phyloP scores from a whole-genome alignment of 495 filamentous ascomycete genomes.

The Immersiella caudata region DNA sequence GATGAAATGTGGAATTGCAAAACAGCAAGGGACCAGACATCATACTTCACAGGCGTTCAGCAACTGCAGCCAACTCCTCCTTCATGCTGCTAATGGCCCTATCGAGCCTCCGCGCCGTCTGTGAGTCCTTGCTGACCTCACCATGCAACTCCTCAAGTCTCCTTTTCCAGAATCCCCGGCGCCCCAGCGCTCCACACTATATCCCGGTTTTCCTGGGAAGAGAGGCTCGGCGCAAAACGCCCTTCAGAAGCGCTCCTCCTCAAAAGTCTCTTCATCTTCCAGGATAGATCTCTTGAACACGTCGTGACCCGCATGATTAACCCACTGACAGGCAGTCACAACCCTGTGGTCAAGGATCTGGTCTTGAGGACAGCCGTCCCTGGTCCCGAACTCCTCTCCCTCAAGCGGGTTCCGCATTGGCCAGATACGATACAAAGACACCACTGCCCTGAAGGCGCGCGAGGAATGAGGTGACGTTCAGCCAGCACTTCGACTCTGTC shows the following conservation, averaged over 20 bases:
- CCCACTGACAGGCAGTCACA: too few species aligned
- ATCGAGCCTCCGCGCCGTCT: conserved; percentile 9
- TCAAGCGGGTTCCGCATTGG: too few species aligned
- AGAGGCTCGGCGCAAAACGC: not conserved
- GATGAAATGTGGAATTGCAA: too few species aligned
- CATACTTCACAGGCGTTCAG: not conserved
- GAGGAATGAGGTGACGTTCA: not conserved
- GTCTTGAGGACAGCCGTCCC: too few species aligned
- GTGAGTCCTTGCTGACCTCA: not conserved
- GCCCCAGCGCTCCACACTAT: conserved; percentile 18
- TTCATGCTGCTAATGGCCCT: conserved; percentile 13
- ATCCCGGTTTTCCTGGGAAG: conserved; percentile 12
- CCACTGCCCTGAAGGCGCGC: too few species aligned
- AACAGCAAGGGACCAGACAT: too few species aligned
- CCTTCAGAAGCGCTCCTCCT: not conserved
- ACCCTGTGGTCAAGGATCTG: too few species aligned
- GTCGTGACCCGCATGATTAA: too few species aligned
- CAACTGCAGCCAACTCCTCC: not conserved
- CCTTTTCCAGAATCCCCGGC: conserved; percentile 22
- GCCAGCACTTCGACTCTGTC: conserved; percentile 7
- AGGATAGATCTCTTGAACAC: too few species aligned
- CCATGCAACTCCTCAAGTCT: conserved; percentile 16
- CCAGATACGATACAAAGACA: too few species aligned
- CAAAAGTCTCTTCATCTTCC: not conserved
- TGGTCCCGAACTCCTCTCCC: too few species aligned